Evolutionary conservation across 1,284 basidiomycete genomes (phyloP), one percentile per base, ranked within the genome.

Genomic region (Blastosporella zonata): DNA sequence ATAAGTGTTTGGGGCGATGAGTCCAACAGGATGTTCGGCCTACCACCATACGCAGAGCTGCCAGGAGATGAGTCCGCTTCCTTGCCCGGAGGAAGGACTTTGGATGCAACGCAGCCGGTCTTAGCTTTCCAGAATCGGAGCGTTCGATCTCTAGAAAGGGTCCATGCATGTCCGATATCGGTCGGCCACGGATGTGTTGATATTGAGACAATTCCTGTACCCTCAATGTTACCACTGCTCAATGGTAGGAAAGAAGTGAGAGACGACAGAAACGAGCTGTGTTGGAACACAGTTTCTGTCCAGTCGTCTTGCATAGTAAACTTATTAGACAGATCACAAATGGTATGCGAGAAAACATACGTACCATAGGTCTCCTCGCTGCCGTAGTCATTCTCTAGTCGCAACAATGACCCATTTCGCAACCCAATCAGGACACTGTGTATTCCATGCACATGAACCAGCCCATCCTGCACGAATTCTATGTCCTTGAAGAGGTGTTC

Each of bases 101-200:
- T 82, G 21, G 78, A 79, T 27, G 81, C 75, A 20, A 86, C 74
- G 62, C 87, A 89, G 22, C 85, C 84, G 43, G 79, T 73, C 59
- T 81, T 79, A 34, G 79, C 72, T 54, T 82, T 84, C 93, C 93
- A 97, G 35, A 90, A 75, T 41, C 92, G 79, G 37, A 97, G 72
- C 46, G 86, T 87, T 48, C 87, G 79, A 69, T 97, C 93, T 49
- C 92, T 77, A n/a, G 93, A 93, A 41, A 97, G 76, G 1, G 92
- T 87, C 79, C 91, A 95, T 17, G 87, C 68, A 53, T 88, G 75
- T 9, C 76, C 77, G 49, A 86, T 73, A 59, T 90, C 82, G 33
- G 84, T 85, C 12, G 88, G 85, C 66, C 81, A 82, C 25, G 82
- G 79, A 62, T 82, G 76, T 42, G 80, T 81, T 3, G 84, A 76